These are phyloP conservation scores for Allomyces javanicus DNA, from an alignment of 192 early-diverging fungal genomes.

Conservation along the genomic window DNA sequence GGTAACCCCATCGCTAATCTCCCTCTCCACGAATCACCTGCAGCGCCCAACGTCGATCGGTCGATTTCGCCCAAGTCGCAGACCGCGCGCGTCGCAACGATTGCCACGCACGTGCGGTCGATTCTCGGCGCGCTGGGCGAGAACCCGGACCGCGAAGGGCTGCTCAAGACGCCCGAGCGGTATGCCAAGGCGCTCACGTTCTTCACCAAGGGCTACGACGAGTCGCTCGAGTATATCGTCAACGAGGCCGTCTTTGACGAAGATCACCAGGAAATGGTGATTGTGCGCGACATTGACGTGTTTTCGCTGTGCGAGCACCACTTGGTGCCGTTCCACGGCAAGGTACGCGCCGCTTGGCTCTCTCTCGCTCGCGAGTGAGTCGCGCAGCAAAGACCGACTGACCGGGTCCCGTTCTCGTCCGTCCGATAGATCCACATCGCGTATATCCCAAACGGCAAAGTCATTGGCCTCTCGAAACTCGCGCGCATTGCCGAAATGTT, in stretches of 20 bases:
- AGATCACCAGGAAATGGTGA: slow-evolving; percentile 99
- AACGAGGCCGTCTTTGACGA: slow-evolving; percentile 98
- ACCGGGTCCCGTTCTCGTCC: no score
- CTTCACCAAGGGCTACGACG: slow-evolving; percentile 95
- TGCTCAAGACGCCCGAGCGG: slow-evolving; percentile 84
- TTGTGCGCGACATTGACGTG: slow-evolving; percentile 90
- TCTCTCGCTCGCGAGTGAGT: no score
- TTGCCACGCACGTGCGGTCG: slow-evolving; percentile 65
- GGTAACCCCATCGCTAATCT: no score
- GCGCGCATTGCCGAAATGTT: slow-evolving; percentile 99
- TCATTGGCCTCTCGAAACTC: slow-evolving; percentile 88
- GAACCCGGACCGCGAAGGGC: slow-evolving; percentile 78
- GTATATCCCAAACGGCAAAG: slow-evolving; percentile 86
- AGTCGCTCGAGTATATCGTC: slow-evolving; percentile 49
- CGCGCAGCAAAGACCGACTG: no score
- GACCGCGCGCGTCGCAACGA: slow-evolving; percentile 38
- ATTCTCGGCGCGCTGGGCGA: slow-evolving; percentile 88
- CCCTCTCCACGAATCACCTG: neutral
- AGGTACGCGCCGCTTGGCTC: slow-evolving; percentile 23
- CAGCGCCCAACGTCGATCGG: neutral
- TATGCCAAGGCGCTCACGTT: slow-evolving; percentile 96
- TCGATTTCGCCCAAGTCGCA: no score
- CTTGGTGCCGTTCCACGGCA: slow-evolving; percentile 93
- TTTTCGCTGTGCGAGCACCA: slow-evolving; percentile 98
- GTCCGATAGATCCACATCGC: slow-evolving; percentile 77